These are phyloP conservation scores for Blastobotrys apis DNA, from an alignment of 1,139 yeast species.

Conservation along the genomic window DNA sequence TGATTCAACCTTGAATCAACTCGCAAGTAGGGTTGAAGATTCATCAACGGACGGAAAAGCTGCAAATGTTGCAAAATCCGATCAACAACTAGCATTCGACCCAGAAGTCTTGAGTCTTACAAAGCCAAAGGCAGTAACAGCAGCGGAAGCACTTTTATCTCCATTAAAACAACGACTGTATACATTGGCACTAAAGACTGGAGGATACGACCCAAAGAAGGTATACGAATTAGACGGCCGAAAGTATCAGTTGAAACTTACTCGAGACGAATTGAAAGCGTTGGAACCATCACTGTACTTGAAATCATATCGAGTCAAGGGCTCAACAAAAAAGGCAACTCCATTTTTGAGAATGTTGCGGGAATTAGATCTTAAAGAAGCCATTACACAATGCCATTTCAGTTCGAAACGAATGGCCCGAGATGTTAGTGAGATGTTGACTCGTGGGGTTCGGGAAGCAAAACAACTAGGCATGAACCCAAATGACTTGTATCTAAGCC, in stretches of 20 bases:
- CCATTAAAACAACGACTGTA: conserved; percentile 73
- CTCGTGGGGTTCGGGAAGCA: conserved; percentile 70
- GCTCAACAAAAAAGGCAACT: conserved; percentile 85
- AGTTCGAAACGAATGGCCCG: conserved; percentile 73
- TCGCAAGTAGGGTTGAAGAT: conserved; percentile 16
- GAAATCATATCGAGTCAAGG: conserved; percentile 73
- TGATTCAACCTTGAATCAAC: conserved; percentile 19
- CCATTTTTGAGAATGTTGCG: conserved; percentile 71
- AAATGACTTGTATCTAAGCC: conserved; percentile 64
- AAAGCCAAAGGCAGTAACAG: conserved; percentile 22
- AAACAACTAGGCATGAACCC: conserved; percentile 54
- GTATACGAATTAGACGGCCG: conserved; percentile 49
- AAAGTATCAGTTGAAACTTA: conserved; percentile 53
- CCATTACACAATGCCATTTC: conserved; percentile 91
- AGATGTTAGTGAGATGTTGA: conserved; percentile 72
- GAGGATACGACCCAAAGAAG: conserved; percentile 69
- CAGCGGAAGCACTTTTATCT: conserved; percentile 49
- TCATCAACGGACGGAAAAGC: conserved; percentile 13
- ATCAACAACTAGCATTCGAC: conserved; percentile 22
- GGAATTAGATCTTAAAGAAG: conserved; percentile 65
- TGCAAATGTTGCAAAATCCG: conserved; percentile 15
- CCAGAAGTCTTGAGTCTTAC: conserved; percentile 23
- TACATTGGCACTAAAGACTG: conserved; percentile 57
- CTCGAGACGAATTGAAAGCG: conserved; percentile 60
- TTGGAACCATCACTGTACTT: conserved; percentile 82